Evolutionary conservation across 108 stramenopile genomes (phyloP).

Genomic region (Fistulifera solaris): DNA sequence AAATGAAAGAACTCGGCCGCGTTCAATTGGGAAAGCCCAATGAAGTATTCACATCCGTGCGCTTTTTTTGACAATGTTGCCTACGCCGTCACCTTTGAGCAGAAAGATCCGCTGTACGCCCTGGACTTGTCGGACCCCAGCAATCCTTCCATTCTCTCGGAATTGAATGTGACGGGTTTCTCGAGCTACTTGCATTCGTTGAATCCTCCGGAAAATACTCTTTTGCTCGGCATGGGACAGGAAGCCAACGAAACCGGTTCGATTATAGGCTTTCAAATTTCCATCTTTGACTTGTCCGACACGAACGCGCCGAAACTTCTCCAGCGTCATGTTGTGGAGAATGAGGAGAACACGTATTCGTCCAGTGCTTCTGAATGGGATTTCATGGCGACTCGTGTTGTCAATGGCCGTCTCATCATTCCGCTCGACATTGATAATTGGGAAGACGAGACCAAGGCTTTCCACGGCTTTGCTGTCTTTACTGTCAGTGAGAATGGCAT

Average conservation of each 20-base stretch:
- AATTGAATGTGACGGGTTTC: constrained; percentile 44
- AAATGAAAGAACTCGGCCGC: constrained; percentile 18
- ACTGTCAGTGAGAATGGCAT: constrained; percentile 21
- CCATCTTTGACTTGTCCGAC: constrained; percentile 32
- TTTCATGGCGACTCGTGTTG: constrained; percentile 36
- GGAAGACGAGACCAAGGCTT: constrained; percentile 8
- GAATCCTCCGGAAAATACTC: constrained; percentile 17
- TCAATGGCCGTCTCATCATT: constrained; percentile 30
- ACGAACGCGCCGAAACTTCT: constrained; percentile 15
- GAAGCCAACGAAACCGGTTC: constrained; percentile 32
- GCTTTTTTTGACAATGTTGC: constrained; percentile 37
- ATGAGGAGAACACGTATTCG: constrained; percentile 14
- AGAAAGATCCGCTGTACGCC: constrained; percentile 43
- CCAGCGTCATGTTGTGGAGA: constrained; percentile 20
- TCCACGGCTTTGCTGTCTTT: constrained; percentile 44
- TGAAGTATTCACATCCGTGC: constrained; percentile 37
- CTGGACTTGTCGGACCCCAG: constrained; percentile 25
- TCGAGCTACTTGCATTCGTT: constrained; percentile 46
- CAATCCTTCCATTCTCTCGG: constrained; percentile 19
- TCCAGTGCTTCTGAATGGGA: constrained; percentile 31
- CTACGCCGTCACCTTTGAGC: constrained; percentile 47
- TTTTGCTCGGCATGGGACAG: constrained; percentile 38
- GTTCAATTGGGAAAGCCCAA: constrained; percentile 26
- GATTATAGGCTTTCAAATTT: constrained; percentile 28
- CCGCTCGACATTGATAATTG: constrained; percentile 22